Base-by-base conservation (phyloP, 129 eudicot genomes). In the Oenanthe sinensis region DNA sequence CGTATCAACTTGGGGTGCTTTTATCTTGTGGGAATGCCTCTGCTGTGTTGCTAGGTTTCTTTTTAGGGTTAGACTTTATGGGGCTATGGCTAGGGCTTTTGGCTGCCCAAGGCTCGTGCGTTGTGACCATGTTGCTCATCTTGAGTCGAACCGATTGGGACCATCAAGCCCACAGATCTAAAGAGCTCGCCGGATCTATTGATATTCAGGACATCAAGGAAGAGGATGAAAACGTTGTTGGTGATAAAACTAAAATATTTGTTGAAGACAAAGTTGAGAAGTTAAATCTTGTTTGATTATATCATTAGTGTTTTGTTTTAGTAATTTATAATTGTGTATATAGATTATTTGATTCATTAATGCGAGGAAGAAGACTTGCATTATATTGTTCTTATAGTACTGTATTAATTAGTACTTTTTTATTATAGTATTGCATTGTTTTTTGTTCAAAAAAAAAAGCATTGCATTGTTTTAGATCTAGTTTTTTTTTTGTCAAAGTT, bases 41-140 rank as follows among this genome's bases (percentile, higher is more conserved):
- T 43, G 92, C 90, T 0, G 65, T 89, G 8, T 62, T 75, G 81
- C 74, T 88, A 67, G 83, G 85, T 33, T 86, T 88, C 68, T 65
- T 43, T 12, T 24, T 19, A 14, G 90, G 85, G 24, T 78, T 74
- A 24, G 92, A 83, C 20, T 89, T 86, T 37, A 69, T 39, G 75
- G 92, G 92, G 15, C 45, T 89, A 46, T 89, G 92, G 92, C 62
- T 89, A 8, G 92, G 92, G 16, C 81, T 89, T 5, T 60, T 84
- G 76, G 90, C 90, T 5, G 92, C 92, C 3, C 90, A 89, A 77
- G 83, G 79, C 33, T 83, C 86, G 24, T 86, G 90, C 17, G 84
- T 81, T 17, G 83, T 81, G 77, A 47, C 88, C 42, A 86, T 89
- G 90, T 44, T 89, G 82, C 63, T 84, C 2, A 79, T 76, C 28